Evolutionary conservation across 192 early-diverging fungal genomes (phyloP), one percentile per base, ranked within the genome.

Genomic region (Gonapodya sp.): DNA sequence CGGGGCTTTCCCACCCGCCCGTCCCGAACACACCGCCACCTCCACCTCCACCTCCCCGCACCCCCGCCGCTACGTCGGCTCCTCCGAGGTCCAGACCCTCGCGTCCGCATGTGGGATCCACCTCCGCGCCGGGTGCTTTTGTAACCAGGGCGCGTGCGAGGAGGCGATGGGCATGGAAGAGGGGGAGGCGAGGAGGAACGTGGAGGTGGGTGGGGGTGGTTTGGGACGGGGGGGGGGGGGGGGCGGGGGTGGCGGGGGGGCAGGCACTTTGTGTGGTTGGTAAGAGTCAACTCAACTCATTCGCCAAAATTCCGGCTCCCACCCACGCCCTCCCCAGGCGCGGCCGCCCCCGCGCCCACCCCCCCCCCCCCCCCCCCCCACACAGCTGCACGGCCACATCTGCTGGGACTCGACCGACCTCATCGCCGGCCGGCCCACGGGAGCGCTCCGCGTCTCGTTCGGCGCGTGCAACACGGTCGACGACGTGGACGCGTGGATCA

Each of bases 91-190:
- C 0, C 88, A 91, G 80, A 82, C 87, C 31, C 84, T 95, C 79
- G 94, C 94, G 8, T 84, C 84, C 33, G 85, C 91, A 82, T 83
- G 90, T 30, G 85, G 90, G 30, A 92, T 96, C 35, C 90, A 93
- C 75, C 73, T 96, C 34, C 88, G 95, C 0, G 83, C 89, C 0
- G 95, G 95, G 0, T 87, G 93, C 34, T 92, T 91, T 83, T 96
- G 95, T 87, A 96, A 96, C 79, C 93, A 93, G 24, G 95, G 95
- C 35, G 92, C 93, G 0, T 86, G 91, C 35, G 89, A 94, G 35
- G 82, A 82, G 8, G 92, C 91, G 89, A 85, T 95, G 0, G 64
- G 86, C n/a, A 80, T 96, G 1, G 83, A 87, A 0, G 80, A 89
- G 0, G 83, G 86, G 0, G 86, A 93, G 0, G 82, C 94, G 46